These are phyloP conservation scores for Xylaria acuta DNA, from an alignment of 495 filamentous ascomycete species.

Conservation along the genomic window DNA sequence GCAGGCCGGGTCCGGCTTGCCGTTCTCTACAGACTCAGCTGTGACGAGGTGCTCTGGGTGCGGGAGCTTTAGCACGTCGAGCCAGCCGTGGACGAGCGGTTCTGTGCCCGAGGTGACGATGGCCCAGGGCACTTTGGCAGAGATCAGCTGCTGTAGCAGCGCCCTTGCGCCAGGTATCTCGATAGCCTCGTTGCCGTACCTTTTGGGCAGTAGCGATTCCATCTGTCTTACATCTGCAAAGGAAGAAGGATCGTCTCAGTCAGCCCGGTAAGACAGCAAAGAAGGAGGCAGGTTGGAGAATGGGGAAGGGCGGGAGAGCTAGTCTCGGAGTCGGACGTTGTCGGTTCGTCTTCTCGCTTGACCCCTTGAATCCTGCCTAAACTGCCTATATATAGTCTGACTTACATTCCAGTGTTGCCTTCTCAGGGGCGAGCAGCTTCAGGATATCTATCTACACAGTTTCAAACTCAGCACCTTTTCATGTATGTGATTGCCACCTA, in stretches of 20 bases:
- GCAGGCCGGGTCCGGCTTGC: conserved; percentile 89
- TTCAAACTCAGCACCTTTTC: conserved; percentile 1
- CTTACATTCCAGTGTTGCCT: conserved; percentile 92
- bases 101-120: conserved; percentile 91
- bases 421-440: conserved; percentile 72
- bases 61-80: conserved; percentile 76
- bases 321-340: background rate
- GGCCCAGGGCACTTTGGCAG: conserved; percentile 72
- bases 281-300: conserved; percentile 18
- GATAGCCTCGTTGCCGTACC: conserved; percentile 76
- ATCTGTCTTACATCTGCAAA: conserved; percentile 74
- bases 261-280: conserved; percentile 5
- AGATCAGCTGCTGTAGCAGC: conserved; percentile 51
- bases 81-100: conserved; percentile 85
- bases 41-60: conserved; percentile 76
- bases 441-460: conserved; percentile 24
- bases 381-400: conserved; percentile 14
- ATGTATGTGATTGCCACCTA: background rate
- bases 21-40: conserved; percentile 83
- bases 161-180: conserved; percentile 75
- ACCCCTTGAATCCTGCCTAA: background rate
- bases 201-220: conserved; percentile 77
- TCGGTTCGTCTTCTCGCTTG: conserved; percentile 3
- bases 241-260: conserved; percentile 25
- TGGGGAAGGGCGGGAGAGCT: background rate